Evolutionary conservation across 1,139 yeast species (phyloP), one percentile per base, ranked within the genome.

Genomic region (Zygosaccharomyces sapae): DNA sequence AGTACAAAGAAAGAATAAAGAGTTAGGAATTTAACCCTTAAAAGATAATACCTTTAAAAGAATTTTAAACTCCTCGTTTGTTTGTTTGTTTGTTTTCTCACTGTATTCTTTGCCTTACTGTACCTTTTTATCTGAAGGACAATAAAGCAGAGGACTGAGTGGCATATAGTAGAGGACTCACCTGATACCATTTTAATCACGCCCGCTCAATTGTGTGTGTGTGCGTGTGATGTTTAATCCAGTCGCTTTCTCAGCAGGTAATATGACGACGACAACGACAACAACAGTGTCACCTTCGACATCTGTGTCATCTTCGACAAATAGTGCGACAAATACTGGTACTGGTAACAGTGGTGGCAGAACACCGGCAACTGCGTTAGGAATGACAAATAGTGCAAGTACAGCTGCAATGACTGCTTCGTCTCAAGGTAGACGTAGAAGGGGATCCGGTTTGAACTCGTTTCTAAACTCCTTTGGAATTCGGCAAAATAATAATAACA

Each of bases 391-490:
- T 16, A 39, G 45, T 37, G 33, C 42, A 9, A 41, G 38, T 10
- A 34, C 37, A 22, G 33, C 43, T 7, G 36, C 39, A 10, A 20
- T 38, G 19, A 42, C 45, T 9, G 41, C 41, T 16, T 30, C 41
- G 4, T 29, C 25, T 9, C 34, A 33, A 22, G 49, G 46, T 6
- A 45, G 41, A 39, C 50, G 61, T 42, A 54, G 62, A 42, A 52
- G 61, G 25, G 61, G 63, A 6, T 55, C 59, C 2, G 58, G 63
- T 18, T 50, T 61, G 41, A 56, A 55, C 37, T 53, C 59, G 4
- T 43, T 61, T 27, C 45, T 59, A 42, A 57, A 52, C 36, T 52
- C 61, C 4, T 58, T 61, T 47, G 65, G 65, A n/a, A 57, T 59
- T 29, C 56, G 65, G 44, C 62, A 55, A 36, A 52, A 45, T 16